phyloP scores from a whole-genome alignment of 1,139 yeast genomes.

The Suhomyces bribrorum region DNA sequence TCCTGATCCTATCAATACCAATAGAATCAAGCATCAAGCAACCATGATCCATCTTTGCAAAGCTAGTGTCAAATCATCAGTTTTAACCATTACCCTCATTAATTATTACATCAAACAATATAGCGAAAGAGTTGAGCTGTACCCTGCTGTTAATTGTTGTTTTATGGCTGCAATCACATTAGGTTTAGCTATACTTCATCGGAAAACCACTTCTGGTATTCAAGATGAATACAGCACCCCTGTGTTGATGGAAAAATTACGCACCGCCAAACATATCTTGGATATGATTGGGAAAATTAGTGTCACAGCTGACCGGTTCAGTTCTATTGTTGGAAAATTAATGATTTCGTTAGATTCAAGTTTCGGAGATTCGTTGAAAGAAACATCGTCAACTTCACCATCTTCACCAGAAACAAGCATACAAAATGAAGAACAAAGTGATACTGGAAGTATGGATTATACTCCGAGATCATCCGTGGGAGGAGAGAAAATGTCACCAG shows the following conservation, averaged over 20 bases:
- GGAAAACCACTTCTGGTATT: slow-evolving; percentile 14
- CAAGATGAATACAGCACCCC: slow-evolving; percentile 16
- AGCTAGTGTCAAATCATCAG: slow-evolving; percentile 39
- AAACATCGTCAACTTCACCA: slow-evolving; percentile 1
- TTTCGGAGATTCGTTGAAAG: slow-evolving; percentile 11
- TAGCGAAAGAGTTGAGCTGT: slow-evolving; percentile 18
- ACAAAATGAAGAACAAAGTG: slow-evolving; percentile 8
- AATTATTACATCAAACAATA: slow-evolving; percentile 21
- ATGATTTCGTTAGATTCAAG: slow-evolving; percentile 14
- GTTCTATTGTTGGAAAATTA: slow-evolving; percentile 16
- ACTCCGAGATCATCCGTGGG: slow-evolving; percentile 8
- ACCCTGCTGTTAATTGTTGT: slow-evolving; percentile 19
- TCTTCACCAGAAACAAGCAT: slow-evolving; percentile 9
- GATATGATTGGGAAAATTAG: slow-evolving; percentile 14
- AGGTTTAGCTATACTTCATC: slow-evolving; percentile 17
- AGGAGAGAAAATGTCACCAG: slow-evolving; percentile 3
- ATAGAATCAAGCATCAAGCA: slow-evolving; percentile 18
- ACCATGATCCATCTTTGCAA: slow-evolving; percentile 26
- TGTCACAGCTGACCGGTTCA: slow-evolving; percentile 15
- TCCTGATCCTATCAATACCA: slow-evolving; percentile 1
- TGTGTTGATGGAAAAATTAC: slow-evolving; percentile 15
- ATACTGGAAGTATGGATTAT: slow-evolving; percentile 6
- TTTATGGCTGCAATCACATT: slow-evolving; percentile 18
- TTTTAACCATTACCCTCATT: slow-evolving; percentile 35
- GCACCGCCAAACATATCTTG: slow-evolving; percentile 14